These are phyloP conservation scores for Fusarium miscanthi DNA, from an alignment of 2,329 filamentous ascomycete genomes.

Conservation along the genomic window DNA sequence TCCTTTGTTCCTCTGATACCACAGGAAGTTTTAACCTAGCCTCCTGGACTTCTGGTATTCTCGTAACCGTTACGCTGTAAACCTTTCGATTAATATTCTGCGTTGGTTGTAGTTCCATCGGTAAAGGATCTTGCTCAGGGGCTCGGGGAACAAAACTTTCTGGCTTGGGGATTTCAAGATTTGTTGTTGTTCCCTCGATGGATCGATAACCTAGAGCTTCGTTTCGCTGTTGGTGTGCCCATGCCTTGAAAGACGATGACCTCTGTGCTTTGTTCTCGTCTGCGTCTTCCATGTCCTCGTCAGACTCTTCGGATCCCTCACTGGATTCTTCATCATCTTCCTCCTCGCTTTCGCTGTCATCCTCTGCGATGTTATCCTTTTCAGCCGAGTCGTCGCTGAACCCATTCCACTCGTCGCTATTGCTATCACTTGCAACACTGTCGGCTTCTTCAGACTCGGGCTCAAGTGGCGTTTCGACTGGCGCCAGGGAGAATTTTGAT, in stretches of 20 bases:
- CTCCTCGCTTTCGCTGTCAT: slow-evolving; percentile 42
- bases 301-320: slow-evolving; percentile 45
- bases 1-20: slow-evolving; percentile 93
- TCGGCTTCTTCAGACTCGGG: slow-evolving; percentile 49
- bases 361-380: slow-evolving; percentile 45
- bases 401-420: slow-evolving; percentile 69
- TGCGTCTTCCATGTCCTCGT: slow-evolving; percentile 48
- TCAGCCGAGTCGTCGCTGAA: slow-evolving; percentile 62
- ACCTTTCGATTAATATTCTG: slow-evolving; percentile 74
- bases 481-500: slow-evolving; percentile 61
- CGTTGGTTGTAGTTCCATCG: slow-evolving; percentile 72
- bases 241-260: slow-evolving; percentile 85
- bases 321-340: slow-evolving; percentile 44
- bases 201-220: slow-evolving; percentile 77
- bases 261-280: slow-evolving; percentile 47
- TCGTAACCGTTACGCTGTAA: slow-evolving; percentile 77
- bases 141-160: slow-evolving; percentile 74
- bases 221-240: slow-evolving; percentile 89
- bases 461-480: slow-evolving; percentile 53
- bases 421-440: slow-evolving; percentile 20
- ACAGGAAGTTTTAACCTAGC: slow-evolving; percentile 85
- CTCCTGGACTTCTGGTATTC: slow-evolving; percentile 79
- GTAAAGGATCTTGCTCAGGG: slow-evolving; percentile 76
- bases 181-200: slow-evolving; percentile 54
- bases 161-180: slow-evolving; percentile 65